A percentile compares a stretch with the other conserved stretches of the same genome.
These are phyloP conservation scores for Canna indica DNA, from an alignment of 176 grass and related monocot species.

Conservation along the genomic window DNA sequence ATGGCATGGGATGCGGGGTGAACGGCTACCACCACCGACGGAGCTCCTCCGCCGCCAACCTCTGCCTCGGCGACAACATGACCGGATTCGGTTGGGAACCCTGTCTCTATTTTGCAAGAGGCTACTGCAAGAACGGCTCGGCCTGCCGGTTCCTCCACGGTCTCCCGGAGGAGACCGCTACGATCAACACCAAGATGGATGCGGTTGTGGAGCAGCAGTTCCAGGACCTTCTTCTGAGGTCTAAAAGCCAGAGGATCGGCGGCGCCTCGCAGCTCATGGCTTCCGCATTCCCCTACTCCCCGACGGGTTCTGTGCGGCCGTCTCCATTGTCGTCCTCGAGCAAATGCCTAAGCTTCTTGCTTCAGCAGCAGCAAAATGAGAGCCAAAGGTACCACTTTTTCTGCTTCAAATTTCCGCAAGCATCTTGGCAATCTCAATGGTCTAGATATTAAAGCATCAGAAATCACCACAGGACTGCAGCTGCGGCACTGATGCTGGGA, in stretches of 20 bases:
- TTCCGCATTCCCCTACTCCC: conserved; percentile 58
- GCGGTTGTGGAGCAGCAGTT: conserved; percentile 36
- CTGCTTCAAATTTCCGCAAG: neutral
- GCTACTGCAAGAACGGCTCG: conserved; percentile 91
- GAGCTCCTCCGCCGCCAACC: conserved; percentile 53
- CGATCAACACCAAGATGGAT: conserved; percentile 29
- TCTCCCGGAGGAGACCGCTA: conserved; percentile 34
- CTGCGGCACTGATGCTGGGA: conserved; percentile 57
- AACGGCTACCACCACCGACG: conserved; percentile 35
- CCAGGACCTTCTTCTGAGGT: conserved; percentile 59
- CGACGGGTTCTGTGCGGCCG: conserved; percentile 46
- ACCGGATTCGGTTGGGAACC: conserved; percentile 54
- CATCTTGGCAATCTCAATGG: neutral
- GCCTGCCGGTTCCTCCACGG: conserved; percentile 67
- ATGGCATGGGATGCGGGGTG: neutral
- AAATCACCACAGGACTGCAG: conserved; percentile 36
- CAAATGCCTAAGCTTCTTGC: conserved; percentile 68
- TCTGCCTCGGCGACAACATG: conserved; percentile 33
- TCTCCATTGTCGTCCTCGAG: conserved; percentile 45
- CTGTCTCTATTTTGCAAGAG: conserved; percentile 74
- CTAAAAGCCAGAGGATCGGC: conserved; percentile 57
- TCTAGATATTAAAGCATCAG: neutral
- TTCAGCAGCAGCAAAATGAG: conserved; percentile 65
- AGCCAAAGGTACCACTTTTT: conserved; percentile 57
- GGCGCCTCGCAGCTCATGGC: conserved; percentile 21